Base-by-base conservation (phyloP, 768 basidiomycete genomes). In the Trametes gibbosa region DNA sequence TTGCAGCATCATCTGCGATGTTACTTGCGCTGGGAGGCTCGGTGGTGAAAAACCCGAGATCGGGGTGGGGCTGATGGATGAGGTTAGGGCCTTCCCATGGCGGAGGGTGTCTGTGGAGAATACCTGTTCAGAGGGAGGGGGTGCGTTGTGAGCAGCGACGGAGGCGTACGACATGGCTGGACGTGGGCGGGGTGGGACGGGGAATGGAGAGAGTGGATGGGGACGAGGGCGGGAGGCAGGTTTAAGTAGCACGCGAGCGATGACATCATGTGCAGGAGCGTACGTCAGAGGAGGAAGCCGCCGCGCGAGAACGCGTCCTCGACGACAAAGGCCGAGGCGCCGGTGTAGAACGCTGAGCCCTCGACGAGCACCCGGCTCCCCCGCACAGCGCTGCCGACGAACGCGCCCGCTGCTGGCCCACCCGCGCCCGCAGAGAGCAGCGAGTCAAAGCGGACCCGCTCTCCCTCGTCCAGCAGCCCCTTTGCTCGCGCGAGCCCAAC, bases 141-240 rank as follows among this genome's bases (percentile, higher is more conserved):
- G 79, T 7, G 77, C 79, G 73, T 90, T 84, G 61, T 80, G 75
- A 25, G 82, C 81, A 58, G 85, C 81, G 67, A 86, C 81, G 32
- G 81, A 74, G 23, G 89, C 89, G 81, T 89, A 91, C 56, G 87
- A 89, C 87, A 89, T 90, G 68, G 65, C 66, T 25, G 55, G 41
- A 19, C 12, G 25, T 12, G 54, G 12, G 35, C 23, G 39, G 48
- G n/a, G 47, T 49, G 17, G 21, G 21, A 19, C 21, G 42, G 14
- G 19, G 32, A 37, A 29, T 13, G 10, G 23, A 39, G 34, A 25
- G 37, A 34, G 37, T 34, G 35, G 34, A 46, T 37, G 53, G 39
- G 52, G 43, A 47, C 57, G 40, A 29, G 40, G 13, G 8, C 50
- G 13, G 35, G 29, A 23, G 32, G 47, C 29, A 48, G 48, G 43